Evolutionary conservation across 2,329 filamentous ascomycete genomes (phyloP).

Genomic region (Ramularia endophylla): DNA sequence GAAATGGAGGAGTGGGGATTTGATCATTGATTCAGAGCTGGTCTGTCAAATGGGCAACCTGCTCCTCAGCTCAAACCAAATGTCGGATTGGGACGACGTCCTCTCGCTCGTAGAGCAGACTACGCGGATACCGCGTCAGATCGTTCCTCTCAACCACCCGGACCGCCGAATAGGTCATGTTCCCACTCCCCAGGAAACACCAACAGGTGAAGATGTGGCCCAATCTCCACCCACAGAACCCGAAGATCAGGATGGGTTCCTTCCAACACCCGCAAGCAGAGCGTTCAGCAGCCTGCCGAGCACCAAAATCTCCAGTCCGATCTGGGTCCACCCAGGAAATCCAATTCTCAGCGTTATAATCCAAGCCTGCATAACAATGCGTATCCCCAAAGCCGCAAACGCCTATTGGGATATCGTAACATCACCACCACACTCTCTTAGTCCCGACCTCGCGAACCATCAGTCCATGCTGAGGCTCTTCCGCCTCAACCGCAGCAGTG

Average conservation of each 20-base stretch:
- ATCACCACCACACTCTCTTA: slow-evolving; percentile 49
- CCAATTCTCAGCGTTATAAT: slow-evolving; percentile 64
- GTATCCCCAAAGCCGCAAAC: slow-evolving; percentile 56
- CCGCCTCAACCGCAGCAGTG: slow-evolving; percentile 59
- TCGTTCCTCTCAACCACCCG: slow-evolving; percentile 32
- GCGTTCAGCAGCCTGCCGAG: slow-evolving; percentile 20
- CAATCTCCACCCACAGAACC: background rate
- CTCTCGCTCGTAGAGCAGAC: slow-evolving; percentile 74
- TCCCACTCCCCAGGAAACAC: slow-evolving; percentile 13
- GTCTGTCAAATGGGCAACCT: slow-evolving; percentile 76
- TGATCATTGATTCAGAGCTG: slow-evolving; percentile 71
- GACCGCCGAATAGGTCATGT: slow-evolving; percentile 26
- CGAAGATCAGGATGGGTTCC: slow-evolving; percentile 17
- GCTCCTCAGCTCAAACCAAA: slow-evolving; percentile 57
- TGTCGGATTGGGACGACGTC: slow-evolving; percentile 63
- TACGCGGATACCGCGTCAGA: slow-evolving; percentile 63
- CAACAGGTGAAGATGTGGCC: slow-evolving; percentile 10
- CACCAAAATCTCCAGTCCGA: slow-evolving; percentile 11
- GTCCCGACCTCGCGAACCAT: slow-evolving; percentile 68
- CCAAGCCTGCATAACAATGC: slow-evolving; percentile 55
- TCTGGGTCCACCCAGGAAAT: slow-evolving; percentile 45
- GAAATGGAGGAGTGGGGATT: slow-evolving; percentile 66
- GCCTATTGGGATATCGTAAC: slow-evolving; percentile 76
- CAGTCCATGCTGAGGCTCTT: slow-evolving; percentile 62
- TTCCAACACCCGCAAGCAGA: slow-evolving; percentile 25